Conservation (phyloP, 192 early-diverging fungal species). For the Mycoemilia scoparia region DNA sequence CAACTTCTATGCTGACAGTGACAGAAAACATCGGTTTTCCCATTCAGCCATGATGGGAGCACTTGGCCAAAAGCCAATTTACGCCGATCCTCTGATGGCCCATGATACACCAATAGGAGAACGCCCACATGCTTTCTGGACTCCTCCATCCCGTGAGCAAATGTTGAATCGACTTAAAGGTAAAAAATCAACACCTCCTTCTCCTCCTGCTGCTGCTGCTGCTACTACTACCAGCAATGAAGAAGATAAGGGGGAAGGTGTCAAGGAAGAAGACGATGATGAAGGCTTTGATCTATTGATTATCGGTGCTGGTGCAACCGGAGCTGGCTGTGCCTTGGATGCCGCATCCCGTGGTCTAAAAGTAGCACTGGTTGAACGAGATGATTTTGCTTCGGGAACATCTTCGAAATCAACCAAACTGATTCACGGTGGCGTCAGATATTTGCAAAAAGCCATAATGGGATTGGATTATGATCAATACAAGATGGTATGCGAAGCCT, state of each 20-base stretch:
- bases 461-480: conserved; percentile 92
- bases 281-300: conserved; percentile 69
- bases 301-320: conserved; percentile 91
- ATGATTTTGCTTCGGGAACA: conserved; percentile 89
- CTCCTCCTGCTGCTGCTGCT: conserved; percentile 20
- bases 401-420: conserved; percentile 85
- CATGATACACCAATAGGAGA: conserved; percentile 11
- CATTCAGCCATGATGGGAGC: too few species aligned
- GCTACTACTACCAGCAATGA: conserved; percentile 18
- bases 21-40: too few species aligned
- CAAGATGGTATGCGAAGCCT: conserved; percentile 85
- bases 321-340: conserved; percentile 78
- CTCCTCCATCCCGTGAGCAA: conserved; percentile 48
- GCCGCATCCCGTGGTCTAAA: conserved; percentile 81
- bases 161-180: conserved; percentile 51
- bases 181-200: conserved; percentile 11
- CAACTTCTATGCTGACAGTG: too few species aligned
- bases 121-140: conserved; percentile 52
- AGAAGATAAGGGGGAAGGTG: conserved; percentile 8
- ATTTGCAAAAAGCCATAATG: conserved; percentile 88
- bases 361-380: conserved; percentile 86
- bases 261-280: conserved; percentile 3
- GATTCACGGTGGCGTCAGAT: conserved; percentile 93
- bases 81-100: conserved; percentile 20
- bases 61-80: conserved; percentile 24